Evolutionary conservation across 164 flowering plant genomes (phyloP), one percentile per base, ranked within the genome.

Genomic region (Malania oleifera): DNA sequence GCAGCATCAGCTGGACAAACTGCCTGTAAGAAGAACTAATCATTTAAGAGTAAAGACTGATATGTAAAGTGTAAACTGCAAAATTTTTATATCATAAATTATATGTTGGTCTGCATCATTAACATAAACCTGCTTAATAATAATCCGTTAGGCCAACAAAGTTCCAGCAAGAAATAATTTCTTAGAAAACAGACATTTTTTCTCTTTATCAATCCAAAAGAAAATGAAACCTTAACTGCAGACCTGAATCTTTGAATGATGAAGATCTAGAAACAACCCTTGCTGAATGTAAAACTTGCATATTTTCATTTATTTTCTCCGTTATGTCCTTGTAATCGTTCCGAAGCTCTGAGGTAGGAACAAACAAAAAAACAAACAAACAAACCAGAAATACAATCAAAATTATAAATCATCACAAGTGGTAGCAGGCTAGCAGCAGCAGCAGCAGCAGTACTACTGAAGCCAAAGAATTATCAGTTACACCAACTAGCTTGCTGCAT

Each of bases 201-300:
- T n/a, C 20, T 3, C 15, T 3, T 43, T 18, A 15, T 19, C 22
- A 24, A 38, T 5, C 1, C 13, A 7, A 38, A 5, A 15, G 13
- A 38, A 38, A 38, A 11, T 12, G 13, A 5, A 38, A 40, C 20
- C 19, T 37, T 47, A 63, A 49, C 46, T 13, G 9, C 64, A 17
- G 66, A 91, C 97, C 96, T 69, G 79, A 57, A 67, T 64, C 70
- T 49, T 62, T 69, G 38, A 57, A 24, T 9, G 78, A 25, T 43
- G 79, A 35, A 45, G 85, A 35, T 28, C 29, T 62, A 14, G 75
- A 53, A 59, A 77, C 40, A 58, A 74, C 81, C 72, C 75, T 80
- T 17, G 77, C 79, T 1, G 95, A 81, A 80, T 92, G 98, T 69
- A 92, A 61, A 59, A 83, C 54, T 72, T 82, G 80, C 58, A 92